phyloP scores from a whole-genome alignment of 176 grass and related monocot species.

The Elymus sibiricus region DNA sequence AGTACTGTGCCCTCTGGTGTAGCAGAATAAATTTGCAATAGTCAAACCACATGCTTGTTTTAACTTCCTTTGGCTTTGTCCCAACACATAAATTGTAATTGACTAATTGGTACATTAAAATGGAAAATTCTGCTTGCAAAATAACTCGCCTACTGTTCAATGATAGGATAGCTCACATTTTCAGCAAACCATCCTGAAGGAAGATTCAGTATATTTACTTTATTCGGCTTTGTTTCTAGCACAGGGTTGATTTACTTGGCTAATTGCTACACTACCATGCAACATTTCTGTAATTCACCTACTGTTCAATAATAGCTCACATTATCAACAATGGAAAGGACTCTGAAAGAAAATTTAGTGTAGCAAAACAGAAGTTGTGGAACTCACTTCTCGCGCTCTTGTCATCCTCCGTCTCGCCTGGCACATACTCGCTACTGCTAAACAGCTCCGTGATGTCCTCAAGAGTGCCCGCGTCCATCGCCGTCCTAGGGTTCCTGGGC shows the following conservation, averaged over 20 bases:
- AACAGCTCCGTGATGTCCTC: conserved; percentile 74
- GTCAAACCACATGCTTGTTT: neutral
- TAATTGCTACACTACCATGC: neutral
- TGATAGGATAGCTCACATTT: neutral
- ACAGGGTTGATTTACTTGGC: neutral
- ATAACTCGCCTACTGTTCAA: neutral
- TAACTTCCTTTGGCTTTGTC: neutral
- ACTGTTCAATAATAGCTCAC: neutral
- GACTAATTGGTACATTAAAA: neutral
- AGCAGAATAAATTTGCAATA: neutral
- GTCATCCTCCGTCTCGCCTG: conserved; percentile 34
- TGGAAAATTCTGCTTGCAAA: neutral
- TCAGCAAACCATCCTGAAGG: neutral
- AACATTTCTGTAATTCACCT: neutral
- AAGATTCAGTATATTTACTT: neutral
- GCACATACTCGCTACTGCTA: conserved; percentile 41
- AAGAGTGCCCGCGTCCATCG: conserved; percentile 28
- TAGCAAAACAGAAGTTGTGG: neutral
- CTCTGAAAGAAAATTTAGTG: neutral
- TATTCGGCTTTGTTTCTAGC: neutral
- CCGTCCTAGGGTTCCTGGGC: conserved; percentile 82
- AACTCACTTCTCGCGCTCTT: conserved; percentile 47
- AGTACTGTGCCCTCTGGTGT: neutral
- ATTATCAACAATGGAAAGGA: neutral
- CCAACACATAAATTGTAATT: neutral